phyloP scores from a whole-genome alignment of 495 filamentous ascomycete species.

The Penicillium lividum region DNA sequence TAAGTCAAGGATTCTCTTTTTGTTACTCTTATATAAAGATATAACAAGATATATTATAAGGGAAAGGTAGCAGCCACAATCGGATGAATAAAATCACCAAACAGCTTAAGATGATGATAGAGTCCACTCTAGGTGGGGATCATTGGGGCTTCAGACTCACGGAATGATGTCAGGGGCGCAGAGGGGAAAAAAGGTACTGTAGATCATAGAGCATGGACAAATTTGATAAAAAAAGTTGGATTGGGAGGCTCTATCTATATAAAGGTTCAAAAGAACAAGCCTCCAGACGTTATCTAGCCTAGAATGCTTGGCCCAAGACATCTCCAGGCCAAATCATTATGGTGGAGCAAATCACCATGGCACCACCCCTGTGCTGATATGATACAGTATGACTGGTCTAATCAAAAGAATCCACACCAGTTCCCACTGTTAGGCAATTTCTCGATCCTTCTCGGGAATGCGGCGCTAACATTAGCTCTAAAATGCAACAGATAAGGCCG shows the following conservation, averaged over 20 bases:
- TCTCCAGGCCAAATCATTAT: constrained; percentile 15
- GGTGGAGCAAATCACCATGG: constrained; percentile 15
- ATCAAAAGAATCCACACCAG: not conserved
- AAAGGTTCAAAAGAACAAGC: too few species aligned
- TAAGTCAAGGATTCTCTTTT: not conserved
- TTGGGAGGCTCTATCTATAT: constrained; percentile 16
- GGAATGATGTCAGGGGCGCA: constrained; percentile 18
- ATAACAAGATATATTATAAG: not conserved
- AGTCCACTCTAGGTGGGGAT: constrained; percentile 21
- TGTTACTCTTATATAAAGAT: not conserved
- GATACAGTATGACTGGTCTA: not conserved
- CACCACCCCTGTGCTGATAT: constrained; percentile 8
- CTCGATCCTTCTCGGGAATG: not conserved
- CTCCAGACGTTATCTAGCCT: constrained; percentile 16
- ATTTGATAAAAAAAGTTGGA: not conserved
- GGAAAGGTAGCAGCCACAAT: constrained; percentile 1
- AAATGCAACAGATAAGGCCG: not conserved
- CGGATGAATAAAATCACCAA: constrained; percentile 20
- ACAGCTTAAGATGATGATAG: constrained; percentile 11
- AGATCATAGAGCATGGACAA: not conserved
- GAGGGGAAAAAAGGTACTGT: not conserved
- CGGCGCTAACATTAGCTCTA: not conserved
- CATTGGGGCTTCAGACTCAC: constrained; percentile 8
- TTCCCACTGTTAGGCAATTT: not conserved
- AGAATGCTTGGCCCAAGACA: constrained; percentile 31